Evolutionary conservation across 805 yeast species (phyloP).

Genomic region (Tetrapisispora pingtungensis): DNA sequence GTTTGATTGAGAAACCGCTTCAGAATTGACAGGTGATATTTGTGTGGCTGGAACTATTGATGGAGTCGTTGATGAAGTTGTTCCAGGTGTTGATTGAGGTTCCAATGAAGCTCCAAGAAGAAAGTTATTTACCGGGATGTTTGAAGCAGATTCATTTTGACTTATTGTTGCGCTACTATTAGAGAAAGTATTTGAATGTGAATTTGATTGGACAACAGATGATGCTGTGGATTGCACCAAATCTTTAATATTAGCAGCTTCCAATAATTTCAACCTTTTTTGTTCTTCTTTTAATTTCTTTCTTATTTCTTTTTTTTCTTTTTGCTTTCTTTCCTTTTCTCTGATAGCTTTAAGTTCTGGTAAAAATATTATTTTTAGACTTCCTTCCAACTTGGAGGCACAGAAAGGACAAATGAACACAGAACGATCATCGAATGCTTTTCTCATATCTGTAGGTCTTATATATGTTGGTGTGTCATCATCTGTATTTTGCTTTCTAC

Average conservation of each 20-base stretch:
- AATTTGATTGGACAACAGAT: background rate
- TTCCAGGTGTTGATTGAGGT: no score
- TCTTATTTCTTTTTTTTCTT: constrained; percentile 23
- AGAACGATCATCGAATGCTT: constrained; percentile 13
- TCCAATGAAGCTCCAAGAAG: no score
- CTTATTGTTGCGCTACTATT: no score
- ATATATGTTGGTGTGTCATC: background rate
- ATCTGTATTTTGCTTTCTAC: constrained; percentile 8
- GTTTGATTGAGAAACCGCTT: no score
- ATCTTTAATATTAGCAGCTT: no score
- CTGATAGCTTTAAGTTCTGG: constrained; percentile 19
- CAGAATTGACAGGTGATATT: no score
- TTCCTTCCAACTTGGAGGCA: constrained; percentile 15
- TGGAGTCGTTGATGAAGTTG: no score
- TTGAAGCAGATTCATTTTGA: no score
- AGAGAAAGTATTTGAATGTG: no score
- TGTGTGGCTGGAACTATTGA: no score
- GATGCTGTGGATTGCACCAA: no score
- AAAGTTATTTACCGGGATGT: no score
- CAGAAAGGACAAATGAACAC: constrained; percentile 22
- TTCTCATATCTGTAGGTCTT: constrained; percentile 21
- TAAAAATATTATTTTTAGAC: constrained; percentile 15
- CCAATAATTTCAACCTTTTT: background rate
- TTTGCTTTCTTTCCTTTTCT: constrained; percentile 16
- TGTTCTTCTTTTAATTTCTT: constrained; percentile 18